Conservation (phyloP, 345 rosid genomes). For the Jatropha curcas region DNA sequence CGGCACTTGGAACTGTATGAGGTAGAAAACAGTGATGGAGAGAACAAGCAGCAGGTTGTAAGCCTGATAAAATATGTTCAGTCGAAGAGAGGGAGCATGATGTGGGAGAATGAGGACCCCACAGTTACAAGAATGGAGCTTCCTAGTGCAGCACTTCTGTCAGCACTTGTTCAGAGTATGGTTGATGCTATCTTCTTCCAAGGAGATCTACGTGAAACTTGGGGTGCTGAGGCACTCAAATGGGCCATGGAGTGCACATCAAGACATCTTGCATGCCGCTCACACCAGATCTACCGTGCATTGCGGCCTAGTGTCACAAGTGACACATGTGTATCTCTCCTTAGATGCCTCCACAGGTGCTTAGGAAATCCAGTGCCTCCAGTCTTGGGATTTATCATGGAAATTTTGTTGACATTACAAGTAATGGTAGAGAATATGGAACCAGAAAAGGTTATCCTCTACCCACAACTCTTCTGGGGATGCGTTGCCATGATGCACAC, state of each 20-base stretch:
- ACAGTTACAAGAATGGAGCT: constrained; percentile 79
- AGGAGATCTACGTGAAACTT: constrained; percentile 98
- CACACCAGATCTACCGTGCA: constrained; percentile 98
- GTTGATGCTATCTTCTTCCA: constrained; percentile 99
- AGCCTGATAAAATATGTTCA: constrained; percentile 96
- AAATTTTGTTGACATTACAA: constrained; percentile 86
- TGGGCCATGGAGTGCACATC: constrained; percentile 99
- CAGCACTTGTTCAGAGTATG: constrained; percentile 98
- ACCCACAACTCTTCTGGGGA: constrained; percentile 98
- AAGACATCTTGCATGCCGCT: constrained; percentile 98
- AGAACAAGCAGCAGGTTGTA: constrained; percentile 95
- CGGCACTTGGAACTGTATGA: constrained; percentile 97
- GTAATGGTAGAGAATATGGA: constrained; percentile 99
- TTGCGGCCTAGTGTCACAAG: constrained; percentile 88
- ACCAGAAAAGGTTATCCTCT: constrained; percentile 95
- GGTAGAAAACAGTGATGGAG: constrained; percentile 94
- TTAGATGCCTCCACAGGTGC: constrained; percentile 96
- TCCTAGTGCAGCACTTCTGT: constrained; percentile 93
- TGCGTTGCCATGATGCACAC: constrained; percentile 99
- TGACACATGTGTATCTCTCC: constrained; percentile 89
- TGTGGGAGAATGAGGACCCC: constrained; percentile 99
- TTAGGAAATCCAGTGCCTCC: constrained; percentile 94
- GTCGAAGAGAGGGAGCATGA: constrained; percentile 99
- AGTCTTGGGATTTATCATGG: constrained; percentile 95
- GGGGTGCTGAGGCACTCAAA: constrained; percentile 97